Base-by-base conservation (phyloP, 73 alveolate genomes). In the Paramecium sonneborni region DNA sequence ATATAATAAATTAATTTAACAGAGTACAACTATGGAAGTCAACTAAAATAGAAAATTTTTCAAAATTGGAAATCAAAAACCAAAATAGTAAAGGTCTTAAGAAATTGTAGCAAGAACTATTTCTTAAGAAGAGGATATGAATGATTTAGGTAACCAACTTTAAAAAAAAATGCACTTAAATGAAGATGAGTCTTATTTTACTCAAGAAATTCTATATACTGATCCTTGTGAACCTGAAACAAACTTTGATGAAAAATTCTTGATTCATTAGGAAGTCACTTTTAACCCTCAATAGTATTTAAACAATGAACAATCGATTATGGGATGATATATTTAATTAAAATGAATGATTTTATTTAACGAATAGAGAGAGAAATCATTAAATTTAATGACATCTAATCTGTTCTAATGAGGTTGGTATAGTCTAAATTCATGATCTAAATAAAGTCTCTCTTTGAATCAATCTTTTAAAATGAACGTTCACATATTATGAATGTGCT, bases 291-390 rank as follows among this genome's bases (percentile, higher is more conserved):
- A 62, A 62, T 62, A 32, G 48, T 62, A 62, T 62, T 62, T 62
- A 62, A 62, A 62, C 44, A 62, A 62, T 62, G 46, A 62, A 7
- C 26, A 62, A 5, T 30, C 68, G 30, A 52, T 52, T 52, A 52
- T 52, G 23, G 68, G 68, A 52, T 52, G 68, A 52, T 52, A 52
- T 52, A 52, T 52, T 30, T 62, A 62, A 62, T 62, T 26, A 62
- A 62, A 62, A 62, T 62, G 84, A 62, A 62, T 62, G 84, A 62
- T 30, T 62, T 62, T 62, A 62, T 62, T 62, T 62, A 62, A 62
- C 84, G 84, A 62, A 62, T 62, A 62, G 84, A 62, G 44, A 62
- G 44, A 62, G 84, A 62, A 62, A 62, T 62, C 84, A 62, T 62
- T 32, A 62, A 62, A 62, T 62, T 30, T 32, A 62, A 62, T 62